Percentiles rank a stretch among this genome's conserved stretches.
Evolutionary conservation across 2,329 filamentous ascomycete species (phyloP).

Genomic region (Hawksworthiomyces lignivorus): DNA sequence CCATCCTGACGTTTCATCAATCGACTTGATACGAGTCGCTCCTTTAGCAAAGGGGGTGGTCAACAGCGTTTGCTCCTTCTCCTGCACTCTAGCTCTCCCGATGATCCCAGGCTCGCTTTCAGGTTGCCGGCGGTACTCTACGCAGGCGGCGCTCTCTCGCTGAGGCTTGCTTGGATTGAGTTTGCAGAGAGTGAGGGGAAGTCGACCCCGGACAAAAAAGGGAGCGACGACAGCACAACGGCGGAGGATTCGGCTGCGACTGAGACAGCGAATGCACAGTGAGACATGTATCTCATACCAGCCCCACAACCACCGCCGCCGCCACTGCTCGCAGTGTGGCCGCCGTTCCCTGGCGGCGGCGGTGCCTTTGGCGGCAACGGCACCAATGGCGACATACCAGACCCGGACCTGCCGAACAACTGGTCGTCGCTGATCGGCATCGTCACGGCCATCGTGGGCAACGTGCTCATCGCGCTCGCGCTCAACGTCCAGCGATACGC

Average conservation of each 20-base stretch:
- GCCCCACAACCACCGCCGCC: not conserved
- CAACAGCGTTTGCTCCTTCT: not conserved
- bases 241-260: too few species aligned
- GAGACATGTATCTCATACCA: slow-evolving; percentile 9
- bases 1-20: too few species aligned
- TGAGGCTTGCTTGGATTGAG: slow-evolving; percentile 1
- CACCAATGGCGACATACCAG: slow-evolving; percentile 25
- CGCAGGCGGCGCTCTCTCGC: slow-evolving; percentile 3
- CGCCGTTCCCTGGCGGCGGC: slow-evolving; percentile 16
- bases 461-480: slow-evolving; percentile 88
- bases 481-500: slow-evolving; percentile 96
- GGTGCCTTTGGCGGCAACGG: slow-evolving; percentile 10
- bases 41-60: not conserved
- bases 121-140: slow-evolving; percentile 3
- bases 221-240: too few species aligned
- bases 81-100: not conserved
- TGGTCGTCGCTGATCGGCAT: slow-evolving; percentile 97
- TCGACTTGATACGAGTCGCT: too few species aligned
- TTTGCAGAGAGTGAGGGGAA: too few species aligned
- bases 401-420: slow-evolving; percentile 45
- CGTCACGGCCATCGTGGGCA: slow-evolving; percentile 83
- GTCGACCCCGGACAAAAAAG: too few species aligned
- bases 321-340: slow-evolving; percentile 12
- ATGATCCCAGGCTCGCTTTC: slow-evolving; percentile 2
- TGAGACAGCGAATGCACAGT: too few species aligned